Evolutionary conservation across 2,329 filamentous ascomycete genomes (phyloP).

Genomic region (Exserohilum turcica): DNA sequence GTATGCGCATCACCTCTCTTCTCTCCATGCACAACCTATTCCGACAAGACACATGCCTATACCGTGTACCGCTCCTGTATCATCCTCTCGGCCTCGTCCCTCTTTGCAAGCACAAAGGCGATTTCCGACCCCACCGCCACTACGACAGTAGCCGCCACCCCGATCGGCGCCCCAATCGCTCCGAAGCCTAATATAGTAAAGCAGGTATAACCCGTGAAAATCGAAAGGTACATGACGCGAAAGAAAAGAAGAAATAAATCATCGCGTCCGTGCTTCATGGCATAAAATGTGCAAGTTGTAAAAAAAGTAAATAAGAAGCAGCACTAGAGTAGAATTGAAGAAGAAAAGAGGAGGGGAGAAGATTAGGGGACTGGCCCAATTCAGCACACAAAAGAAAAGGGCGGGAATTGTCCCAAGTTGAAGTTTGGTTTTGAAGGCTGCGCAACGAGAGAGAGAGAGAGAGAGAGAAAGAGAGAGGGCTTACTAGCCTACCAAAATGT

Average conservation of each 20-base stretch:
- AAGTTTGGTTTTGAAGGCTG: background rate
- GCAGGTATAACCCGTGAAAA: slow-evolving; percentile 18
- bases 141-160: slow-evolving; percentile 15
- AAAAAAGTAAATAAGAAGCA: no score
- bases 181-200: slow-evolving; percentile 22
- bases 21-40: background rate
- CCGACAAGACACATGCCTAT: no score
- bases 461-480: background rate
- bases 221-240: slow-evolving; percentile 19
- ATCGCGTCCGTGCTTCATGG: slow-evolving; percentile 12
- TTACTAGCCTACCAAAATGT: no score
- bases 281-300: no score
- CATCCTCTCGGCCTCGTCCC: slow-evolving; percentile 8
- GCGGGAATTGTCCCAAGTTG: background rate
- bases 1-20: background rate
- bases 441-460: background rate
- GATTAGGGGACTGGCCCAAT: background rate
- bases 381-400: background rate
- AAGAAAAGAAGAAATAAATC: slow-evolving; percentile 21
- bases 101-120: slow-evolving; percentile 12
- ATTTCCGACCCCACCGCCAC: slow-evolving; percentile 18
- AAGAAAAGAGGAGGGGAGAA: background rate
- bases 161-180: slow-evolving; percentile 14
- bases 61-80: slow-evolving; percentile 13
- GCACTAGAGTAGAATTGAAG: background rate